Base-by-base conservation (phyloP, 345 rosid genomes). In the Aquilaria sinensis region DNA sequence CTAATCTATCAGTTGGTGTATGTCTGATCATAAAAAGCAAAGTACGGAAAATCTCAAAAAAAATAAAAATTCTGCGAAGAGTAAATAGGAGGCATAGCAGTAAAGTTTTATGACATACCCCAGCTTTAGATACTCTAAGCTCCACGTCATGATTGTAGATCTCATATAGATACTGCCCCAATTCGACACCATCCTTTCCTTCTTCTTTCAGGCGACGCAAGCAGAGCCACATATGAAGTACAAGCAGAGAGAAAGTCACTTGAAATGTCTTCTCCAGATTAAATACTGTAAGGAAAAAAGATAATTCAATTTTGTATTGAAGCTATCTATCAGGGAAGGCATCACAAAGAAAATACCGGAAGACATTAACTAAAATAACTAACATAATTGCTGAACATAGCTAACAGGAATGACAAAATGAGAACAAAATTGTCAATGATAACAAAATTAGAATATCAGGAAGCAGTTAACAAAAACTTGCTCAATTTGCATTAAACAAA, bases 81-180 rank as follows among this genome's bases (percentile, higher is more conserved):
- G 6, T 6, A 34, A 37, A 37, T 1, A 37, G 8, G 8, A 37
- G 43, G 8, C 43, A 37, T 37, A 8, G 43, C 43, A 68, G 50
- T 43, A 16, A 51, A 67, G 62, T 12, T 34, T 3, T 48, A 67
- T 57, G 6, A 73, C 78, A 10, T 70, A 90, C 99, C 85, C 99
- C 96, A 16, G 96, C 99, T 80, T 86, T 94, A 63, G 96, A 94
- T 31, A 94, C 97, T 79, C 97, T 75, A 56, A 88, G 57, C 78
- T 94, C 99, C 58, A 86, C 91, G 68, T 90, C 92, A 74, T 94
- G 99, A 80, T 88, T 90, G 77, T 94, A 90, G 53, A 85, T 82
- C 75, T 94, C 97, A 67, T 94, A 94, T 2, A 94, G 48, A 64
- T 94, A 77, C 59, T 94, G 97, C 62, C 99, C 99, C 74, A 88